Base-by-base conservation (phyloP, 2,329 filamentous ascomycete species). In the Aaosphaeria pasadenensis region DNA sequence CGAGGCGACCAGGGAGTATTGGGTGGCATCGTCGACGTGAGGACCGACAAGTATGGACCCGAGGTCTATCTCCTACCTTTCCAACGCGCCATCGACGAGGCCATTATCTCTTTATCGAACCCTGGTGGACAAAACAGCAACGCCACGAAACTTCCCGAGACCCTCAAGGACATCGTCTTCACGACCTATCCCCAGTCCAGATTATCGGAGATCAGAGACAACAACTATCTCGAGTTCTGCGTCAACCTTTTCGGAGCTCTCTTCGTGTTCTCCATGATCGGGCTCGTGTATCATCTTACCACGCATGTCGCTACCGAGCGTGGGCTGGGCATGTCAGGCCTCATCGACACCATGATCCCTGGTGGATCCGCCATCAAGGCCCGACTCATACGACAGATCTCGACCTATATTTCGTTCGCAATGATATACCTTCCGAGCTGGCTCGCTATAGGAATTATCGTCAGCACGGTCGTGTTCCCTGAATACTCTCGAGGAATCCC, bases 51-150 rank as follows among this genome's bases (percentile, higher is more conserved):
- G 3, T 58, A 59, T 36, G 45, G 44, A 9, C 36, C 43, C 4
- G 52, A 64, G 39, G 42, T 54, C 6, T 53, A 58, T 17, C 46
- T 55, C 6, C 45, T 62, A 7, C 60, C 58, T 2, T 46, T 64
- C 5, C 59, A 64, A 42, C 57, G 45, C 11, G 59, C 58, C 28
- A 30, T 64, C n/a, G 58, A 62, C 24, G 24, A 11, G 6, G 60
- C 58, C 17, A 57, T 64, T 39, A 80, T 83, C 6, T 69, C 68
- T 7, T 58, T 81, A 24, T 77, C 55, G 4, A 45, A 11, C 5
- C 33, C 50, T 6, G 43, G 39, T 13, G 17, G 17, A 24, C 33
- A 36, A 36, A 5, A 28, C 11, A n/a, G 31, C 11, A 51, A 45
- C 30, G 44, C 49, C 2, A 43, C 49, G 3, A 41, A 44, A 4